Evolutionary conservation across 1,284 basidiomycete species (phyloP).

Genomic region (Waitea zeae): DNA sequence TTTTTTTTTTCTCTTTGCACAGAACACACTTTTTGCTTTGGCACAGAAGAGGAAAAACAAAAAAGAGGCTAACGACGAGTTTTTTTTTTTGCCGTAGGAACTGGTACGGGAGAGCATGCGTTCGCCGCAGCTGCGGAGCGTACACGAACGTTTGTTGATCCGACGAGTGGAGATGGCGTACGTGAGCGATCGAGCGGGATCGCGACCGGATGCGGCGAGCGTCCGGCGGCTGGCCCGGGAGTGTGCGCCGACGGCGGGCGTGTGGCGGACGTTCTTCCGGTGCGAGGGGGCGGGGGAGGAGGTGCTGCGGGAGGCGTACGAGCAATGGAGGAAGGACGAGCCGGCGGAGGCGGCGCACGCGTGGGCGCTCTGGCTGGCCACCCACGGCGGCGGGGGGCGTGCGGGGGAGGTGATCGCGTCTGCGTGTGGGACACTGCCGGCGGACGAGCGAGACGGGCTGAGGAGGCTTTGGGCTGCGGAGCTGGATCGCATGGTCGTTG

Average conservation of each 20-base stretch:
- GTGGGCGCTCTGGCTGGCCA: constrained; percentile 29
- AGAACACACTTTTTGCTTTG: no score
- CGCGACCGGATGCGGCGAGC: constrained; percentile 11
- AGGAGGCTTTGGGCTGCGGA: constrained; percentile 13
- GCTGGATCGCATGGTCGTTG: constrained; percentile 7
- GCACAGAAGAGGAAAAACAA: no score
- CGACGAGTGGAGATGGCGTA: constrained; percentile 21
- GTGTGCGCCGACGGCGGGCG: constrained; percentile 22
- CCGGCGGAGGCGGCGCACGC: constrained; percentile 8
- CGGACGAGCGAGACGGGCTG: constrained; percentile 11
- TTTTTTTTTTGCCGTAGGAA: no score
- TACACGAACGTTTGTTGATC: constrained; percentile 31
- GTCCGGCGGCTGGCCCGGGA: constrained; percentile 22
- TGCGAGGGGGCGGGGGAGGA: constrained; percentile 11
- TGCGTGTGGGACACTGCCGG: constrained; percentile 11
- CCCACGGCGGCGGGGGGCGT: constrained; percentile 18
- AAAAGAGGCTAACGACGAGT: no score
- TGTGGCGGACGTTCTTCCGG: constrained; percentile 28
- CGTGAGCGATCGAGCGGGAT: constrained; percentile 7
- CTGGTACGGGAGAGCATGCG: no score
- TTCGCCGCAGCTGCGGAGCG: constrained; percentile 14
- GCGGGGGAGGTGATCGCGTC: constrained; percentile 17
- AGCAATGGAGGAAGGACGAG: constrained; percentile 2
- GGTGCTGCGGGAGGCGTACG: constrained; percentile 19
- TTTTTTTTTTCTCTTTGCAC: no score